Conservation (phyloP, 148 eudicot species). For the Silene uniflora region DNA sequence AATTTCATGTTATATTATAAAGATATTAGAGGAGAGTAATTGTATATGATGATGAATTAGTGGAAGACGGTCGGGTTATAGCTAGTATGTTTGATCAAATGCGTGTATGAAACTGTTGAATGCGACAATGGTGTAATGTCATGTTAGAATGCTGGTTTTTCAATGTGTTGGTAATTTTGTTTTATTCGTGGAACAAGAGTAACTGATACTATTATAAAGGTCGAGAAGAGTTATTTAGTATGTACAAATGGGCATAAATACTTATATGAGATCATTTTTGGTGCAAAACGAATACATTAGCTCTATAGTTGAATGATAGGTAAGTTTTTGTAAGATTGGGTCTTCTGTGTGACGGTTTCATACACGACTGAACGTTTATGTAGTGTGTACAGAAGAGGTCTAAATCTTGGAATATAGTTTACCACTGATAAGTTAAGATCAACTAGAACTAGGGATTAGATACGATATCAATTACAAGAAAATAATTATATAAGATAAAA, state of each 20-base stretch:
- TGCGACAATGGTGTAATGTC: neutral
- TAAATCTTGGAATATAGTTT: neutral
- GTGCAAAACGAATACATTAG: neutral
- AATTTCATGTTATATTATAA: neutral
- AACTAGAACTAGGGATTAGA: neutral
- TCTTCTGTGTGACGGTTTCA: neutral
- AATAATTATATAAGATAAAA: too few relatives aligned
- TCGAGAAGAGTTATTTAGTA: neutral
- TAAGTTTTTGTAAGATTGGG: neutral
- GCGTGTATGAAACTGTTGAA: neutral
- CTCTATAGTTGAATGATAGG: neutral
- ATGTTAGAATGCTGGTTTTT: neutral
- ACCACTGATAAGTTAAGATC: neutral
- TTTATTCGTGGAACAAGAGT: neutral
- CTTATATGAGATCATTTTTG: neutral
- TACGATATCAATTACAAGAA: neutral
- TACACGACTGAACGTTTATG: neutral
- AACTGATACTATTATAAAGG: neutral
- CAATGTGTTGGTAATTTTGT: neutral
- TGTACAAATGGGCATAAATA: neutral
- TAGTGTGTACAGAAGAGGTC: neutral
- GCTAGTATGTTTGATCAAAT: neutral
- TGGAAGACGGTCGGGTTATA: constrained; percentile 75
- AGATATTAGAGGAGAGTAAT: too few relatives aligned
- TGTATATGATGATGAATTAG: constrained; percentile 25